Percentiles rank a stretch among this genome's conserved stretches.
These are phyloP conservation scores for Ustilago tritici DNA, from an alignment of 1,284 basidiomycete species.

Conservation along the genomic window DNA sequence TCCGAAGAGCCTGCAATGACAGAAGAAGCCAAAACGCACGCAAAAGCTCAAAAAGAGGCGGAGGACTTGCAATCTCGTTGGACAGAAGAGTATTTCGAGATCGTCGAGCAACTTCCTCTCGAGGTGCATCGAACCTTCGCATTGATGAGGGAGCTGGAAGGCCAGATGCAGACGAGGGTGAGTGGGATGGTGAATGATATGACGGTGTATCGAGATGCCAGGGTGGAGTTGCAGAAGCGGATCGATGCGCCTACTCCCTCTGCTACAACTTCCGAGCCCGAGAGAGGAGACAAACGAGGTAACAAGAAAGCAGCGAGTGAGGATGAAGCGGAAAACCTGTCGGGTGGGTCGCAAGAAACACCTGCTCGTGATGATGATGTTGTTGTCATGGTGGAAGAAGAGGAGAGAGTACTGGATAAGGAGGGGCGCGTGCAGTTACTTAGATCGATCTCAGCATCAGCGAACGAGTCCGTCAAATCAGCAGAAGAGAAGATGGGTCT, in stretches of 20 bases:
- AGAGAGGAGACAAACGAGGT: not conserved
- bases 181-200: constrained; percentile 27
- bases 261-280: not conserved
- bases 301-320: constrained; percentile 16
- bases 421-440: constrained; percentile 22
- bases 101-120: constrained; percentile 86
- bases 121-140: constrained; percentile 83
- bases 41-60: constrained; percentile 40
- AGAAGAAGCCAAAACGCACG: constrained; percentile 39
- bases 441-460: constrained; percentile 29
- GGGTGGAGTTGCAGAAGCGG: constrained; percentile 24
- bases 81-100: constrained; percentile 67
- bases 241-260: constrained; percentile 5
- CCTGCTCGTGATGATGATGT: not conserved
- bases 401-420: constrained; percentile 10
- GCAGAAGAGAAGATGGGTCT: constrained; percentile 73
- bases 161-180: constrained; percentile 73
- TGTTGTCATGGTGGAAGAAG: not conserved
- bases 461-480: constrained; percentile 62
- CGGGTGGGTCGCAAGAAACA: constrained; percentile 26
- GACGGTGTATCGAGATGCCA: constrained; percentile 35
- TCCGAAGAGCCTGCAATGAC: constrained; percentile 25
- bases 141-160: constrained; percentile 84
- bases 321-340: constrained; percentile 40
- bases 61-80: constrained; percentile 55